phyloP scores from a whole-genome alignment of 345 rosid species.

The Cardamine chenopodiifolia region DNA sequence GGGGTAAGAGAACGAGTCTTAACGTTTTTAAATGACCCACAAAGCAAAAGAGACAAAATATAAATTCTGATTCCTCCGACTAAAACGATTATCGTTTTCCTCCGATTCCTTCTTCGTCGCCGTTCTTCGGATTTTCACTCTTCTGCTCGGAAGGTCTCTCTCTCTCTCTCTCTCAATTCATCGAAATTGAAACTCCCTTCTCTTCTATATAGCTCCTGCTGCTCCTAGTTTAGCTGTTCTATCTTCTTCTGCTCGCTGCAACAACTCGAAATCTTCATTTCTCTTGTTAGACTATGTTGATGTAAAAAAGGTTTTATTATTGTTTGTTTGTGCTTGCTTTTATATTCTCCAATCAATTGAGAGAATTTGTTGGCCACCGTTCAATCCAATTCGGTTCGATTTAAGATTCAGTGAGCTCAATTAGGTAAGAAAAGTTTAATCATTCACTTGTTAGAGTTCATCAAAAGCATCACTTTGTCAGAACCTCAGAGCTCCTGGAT shows the following conservation, averaged over 20 bases:
- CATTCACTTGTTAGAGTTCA: background rate
- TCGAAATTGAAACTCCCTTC: background rate
- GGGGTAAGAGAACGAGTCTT: slow-evolving; percentile 7
- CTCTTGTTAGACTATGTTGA: background rate
- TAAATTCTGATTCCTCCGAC: slow-evolving; percentile 38
- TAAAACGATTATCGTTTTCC: slow-evolving; percentile 14
- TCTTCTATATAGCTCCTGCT: background rate
- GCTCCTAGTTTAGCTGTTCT: slow-evolving; percentile 11
- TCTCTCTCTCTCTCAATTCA: background rate
- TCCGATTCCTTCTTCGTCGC: slow-evolving; percentile 39
- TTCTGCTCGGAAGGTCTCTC: slow-evolving; percentile 42
- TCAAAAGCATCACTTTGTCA: background rate
- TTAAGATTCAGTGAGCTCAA: slow-evolving; percentile 22
- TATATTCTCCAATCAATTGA: background rate
- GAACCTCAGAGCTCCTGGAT: slow-evolving; percentile 14
- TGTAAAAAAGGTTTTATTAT: background rate
- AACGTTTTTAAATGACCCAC: slow-evolving; percentile 9
- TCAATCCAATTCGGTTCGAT: slow-evolving; percentile 8
- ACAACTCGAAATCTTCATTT: slow-evolving; percentile 29
- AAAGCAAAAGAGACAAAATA: slow-evolving; percentile 11
- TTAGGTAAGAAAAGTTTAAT: background rate
- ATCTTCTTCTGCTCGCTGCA: background rate
- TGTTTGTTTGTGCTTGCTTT: background rate
- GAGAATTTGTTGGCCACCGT: background rate
- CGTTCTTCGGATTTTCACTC: slow-evolving; percentile 44